Percentiles rank a stretch among this genome's conserved stretches.
phyloP scores from a whole-genome alignment of 768 basidiomycete genomes.

The Strobilomyces dryophilus region DNA sequence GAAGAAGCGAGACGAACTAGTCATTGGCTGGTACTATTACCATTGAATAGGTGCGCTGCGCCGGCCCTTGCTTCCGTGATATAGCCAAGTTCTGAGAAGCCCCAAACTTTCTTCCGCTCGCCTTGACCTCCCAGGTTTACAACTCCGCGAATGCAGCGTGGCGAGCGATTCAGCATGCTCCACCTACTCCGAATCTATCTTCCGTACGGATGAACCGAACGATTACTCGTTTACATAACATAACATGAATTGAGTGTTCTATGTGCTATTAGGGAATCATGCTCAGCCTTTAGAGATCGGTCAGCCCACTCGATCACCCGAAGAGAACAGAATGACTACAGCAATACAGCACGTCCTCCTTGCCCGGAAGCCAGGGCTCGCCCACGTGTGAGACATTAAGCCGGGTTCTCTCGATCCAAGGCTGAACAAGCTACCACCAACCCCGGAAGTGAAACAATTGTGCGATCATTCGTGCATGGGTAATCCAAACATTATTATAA shows the following conservation, averaged over 20 bases:
- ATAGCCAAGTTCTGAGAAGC: constrained; percentile 1
- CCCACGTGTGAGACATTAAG: constrained; percentile 8
- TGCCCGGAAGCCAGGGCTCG: not conserved
- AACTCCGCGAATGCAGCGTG: constrained; percentile 34
- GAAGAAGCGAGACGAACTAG: constrained; percentile 8
- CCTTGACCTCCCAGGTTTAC: constrained; percentile 8
- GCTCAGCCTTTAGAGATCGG: constrained; percentile 1
- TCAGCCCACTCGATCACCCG: constrained; percentile 15
- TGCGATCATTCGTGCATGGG: constrained; percentile 6
- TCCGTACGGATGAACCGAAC: not conserved
- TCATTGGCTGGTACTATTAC: constrained; percentile 29
- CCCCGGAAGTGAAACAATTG: constrained; percentile 23
- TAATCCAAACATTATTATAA: constrained; percentile 22
- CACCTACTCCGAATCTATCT: not conserved
- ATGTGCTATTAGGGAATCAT: not conserved
- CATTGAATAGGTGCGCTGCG: constrained; percentile 1
- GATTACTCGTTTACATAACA: constrained; percentile 17
- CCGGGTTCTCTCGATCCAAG: not conserved
- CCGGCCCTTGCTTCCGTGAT: constrained; percentile 9
- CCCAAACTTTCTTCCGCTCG: not conserved
- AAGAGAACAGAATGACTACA: constrained; percentile 1
- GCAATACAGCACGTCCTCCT: not conserved
- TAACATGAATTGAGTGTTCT: constrained; percentile 3
- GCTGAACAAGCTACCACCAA: constrained; percentile 4
- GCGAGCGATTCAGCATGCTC: constrained; percentile 5